phyloP scores from a whole-genome alignment of 2,329 filamentous ascomycete genomes.

The Diaporthe amygdali region DNA sequence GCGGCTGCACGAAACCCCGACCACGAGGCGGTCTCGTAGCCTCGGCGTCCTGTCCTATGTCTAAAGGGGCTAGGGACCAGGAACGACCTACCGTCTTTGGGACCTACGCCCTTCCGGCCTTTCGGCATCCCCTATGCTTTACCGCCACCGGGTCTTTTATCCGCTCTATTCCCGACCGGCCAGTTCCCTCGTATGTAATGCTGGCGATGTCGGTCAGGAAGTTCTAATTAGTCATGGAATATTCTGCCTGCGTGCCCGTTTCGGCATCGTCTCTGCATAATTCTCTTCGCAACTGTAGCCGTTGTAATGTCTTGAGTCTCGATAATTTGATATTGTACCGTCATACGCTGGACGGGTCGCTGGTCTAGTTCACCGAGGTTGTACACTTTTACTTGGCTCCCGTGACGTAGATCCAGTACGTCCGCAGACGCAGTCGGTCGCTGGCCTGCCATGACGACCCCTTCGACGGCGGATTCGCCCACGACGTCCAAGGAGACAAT shows the following conservation, averaged over 20 bases:
- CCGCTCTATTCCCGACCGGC: slow-evolving; percentile 2
- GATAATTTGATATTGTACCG: neutral
- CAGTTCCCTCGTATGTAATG: neutral
- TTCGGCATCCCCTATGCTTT: neutral
- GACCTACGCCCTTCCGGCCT: slow-evolving; percentile 7
- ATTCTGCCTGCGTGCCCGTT: neutral
- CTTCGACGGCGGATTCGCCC: neutral
- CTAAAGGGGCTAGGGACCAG: neutral
- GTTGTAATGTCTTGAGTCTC: neutral
- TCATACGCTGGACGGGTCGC: neutral
- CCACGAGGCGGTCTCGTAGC: neutral
- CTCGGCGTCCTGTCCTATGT: neutral
- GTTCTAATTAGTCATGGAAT: slow-evolving; percentile 15
- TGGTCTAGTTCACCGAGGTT: neutral
- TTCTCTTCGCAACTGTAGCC: neutral
- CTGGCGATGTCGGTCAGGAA: slow-evolving; percentile 15
- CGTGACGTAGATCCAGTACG: neutral
- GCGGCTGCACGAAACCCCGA: neutral
- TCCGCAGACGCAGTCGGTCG: neutral
- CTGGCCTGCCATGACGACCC: neutral
- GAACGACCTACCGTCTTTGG: neutral
- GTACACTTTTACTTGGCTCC: neutral
- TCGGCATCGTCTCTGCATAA: neutral
- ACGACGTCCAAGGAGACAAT: neutral
- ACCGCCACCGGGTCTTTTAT: neutral